Evolutionary conservation across 352 stramenopile species (phyloP), one percentile per base, ranked within the genome.

Genomic region (Phytophthora cryptogea): DNA sequence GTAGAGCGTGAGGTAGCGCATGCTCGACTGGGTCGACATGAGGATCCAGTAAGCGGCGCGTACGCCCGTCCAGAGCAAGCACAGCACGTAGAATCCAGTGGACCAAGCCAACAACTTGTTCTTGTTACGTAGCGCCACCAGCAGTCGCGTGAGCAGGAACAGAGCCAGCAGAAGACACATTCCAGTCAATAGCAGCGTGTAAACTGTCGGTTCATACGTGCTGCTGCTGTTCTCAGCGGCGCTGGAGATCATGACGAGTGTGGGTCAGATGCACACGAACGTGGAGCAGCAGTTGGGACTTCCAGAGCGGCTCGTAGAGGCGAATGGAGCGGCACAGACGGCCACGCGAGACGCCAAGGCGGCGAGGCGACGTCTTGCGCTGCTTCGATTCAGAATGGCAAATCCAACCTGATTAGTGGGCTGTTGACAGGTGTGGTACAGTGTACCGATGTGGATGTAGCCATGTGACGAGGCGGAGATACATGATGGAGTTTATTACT

Each of bases 71-170:
- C 86, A 94, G 33, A 92, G 73, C 35, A 94, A 68, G 62, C 86
- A 92, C 32, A 94, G 68, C 43, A 78, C 52, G 60, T 94, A 78
- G 65, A 94, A 94, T 53, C 83, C 82, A 43, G 86, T 92, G 49
- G 83, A 88, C 86, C 86, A 94, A 31, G 83, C 84, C 39, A 94
- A 66, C 42, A 90, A 57, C 60, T 94, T 94, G 78, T 92, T 90
- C 66, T 88, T 89, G 58, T 90, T 90, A 49, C 72, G 79, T 62
- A 92, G 47, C 23, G 81, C 78, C 50, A 76, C 64, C 47, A 86
- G 53, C 26, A 94, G 78, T 45, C 80, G 80, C 60, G 70, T 79
- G 59, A 92, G 53, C 41, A 90, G 64, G 65, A 92, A 94, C 23
- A 90, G 63, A 27, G 90, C 75, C 63, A 94, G 70, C 30, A 76